phyloP scores from a whole-genome alignment of 345 rosid genomes.

The Capsella bursapastoris region DNA sequence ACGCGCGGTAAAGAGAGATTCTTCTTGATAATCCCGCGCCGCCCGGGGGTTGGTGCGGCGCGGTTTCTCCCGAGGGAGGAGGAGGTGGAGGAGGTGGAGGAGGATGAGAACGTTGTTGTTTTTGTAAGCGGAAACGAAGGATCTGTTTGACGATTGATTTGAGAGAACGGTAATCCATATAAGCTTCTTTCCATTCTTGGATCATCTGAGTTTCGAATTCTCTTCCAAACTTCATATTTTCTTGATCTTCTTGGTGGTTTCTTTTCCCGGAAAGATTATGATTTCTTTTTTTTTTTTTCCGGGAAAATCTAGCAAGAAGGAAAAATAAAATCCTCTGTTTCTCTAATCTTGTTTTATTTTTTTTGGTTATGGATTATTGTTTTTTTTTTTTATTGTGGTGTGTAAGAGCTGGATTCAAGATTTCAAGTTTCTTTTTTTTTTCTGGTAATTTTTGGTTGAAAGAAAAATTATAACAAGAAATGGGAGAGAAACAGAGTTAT shows the following conservation, averaged over 20 bases:
- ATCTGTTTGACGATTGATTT: constrained; percentile 61
- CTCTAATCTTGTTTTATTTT: not conserved
- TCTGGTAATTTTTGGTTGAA: not conserved
- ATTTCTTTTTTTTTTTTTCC: not conserved
- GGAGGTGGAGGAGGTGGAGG: constrained; percentile 20
- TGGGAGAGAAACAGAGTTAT: constrained; percentile 15
- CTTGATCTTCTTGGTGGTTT: not conserved
- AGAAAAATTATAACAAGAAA: constrained; percentile 11
- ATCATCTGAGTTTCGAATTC: constrained; percentile 75
- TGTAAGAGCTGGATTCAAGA: not conserved
- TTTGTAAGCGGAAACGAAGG: constrained; percentile 36
- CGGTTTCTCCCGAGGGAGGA: constrained; percentile 19
- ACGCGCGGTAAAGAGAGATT: constrained; percentile 62
- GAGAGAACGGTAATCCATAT: constrained; percentile 74
- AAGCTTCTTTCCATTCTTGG: constrained; percentile 86
- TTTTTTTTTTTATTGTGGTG: not conserved
- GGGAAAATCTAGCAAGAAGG: constrained; percentile 15
- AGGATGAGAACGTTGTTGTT: constrained; percentile 19
- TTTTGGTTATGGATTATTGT: not conserved
- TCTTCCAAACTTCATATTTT: constrained; percentile 77
- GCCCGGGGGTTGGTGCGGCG: constrained; percentile 5
- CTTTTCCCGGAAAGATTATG: constrained; percentile 12
- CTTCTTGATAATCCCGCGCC: constrained; percentile 25
- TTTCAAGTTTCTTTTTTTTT: constrained; percentile 1
- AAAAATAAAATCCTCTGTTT: not conserved